These are phyloP conservation scores for Jamesozyma lodderae DNA, from an alignment of 805 yeast species.

Conservation along the genomic window DNA sequence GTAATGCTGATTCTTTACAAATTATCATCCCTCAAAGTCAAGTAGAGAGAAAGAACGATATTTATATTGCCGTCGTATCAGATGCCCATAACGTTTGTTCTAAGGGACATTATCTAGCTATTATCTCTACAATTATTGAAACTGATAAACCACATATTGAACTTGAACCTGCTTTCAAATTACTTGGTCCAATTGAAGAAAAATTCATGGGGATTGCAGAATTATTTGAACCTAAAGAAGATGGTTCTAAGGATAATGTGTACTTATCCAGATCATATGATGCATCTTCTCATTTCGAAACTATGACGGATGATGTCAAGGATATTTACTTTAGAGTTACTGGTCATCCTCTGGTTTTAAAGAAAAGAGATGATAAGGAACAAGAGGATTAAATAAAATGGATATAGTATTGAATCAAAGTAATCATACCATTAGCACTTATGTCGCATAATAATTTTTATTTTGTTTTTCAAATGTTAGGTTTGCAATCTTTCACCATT, in stretches of 20 bases:
- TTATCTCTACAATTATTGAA: slow-evolving; percentile 88
- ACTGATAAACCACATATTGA: slow-evolving; percentile 89
- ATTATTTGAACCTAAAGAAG: slow-evolving; percentile 74
- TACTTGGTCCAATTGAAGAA: slow-evolving; percentile 71
- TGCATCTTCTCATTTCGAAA: slow-evolving; percentile 89
- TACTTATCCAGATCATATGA: slow-evolving; percentile 86
- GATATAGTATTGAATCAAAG: no score
- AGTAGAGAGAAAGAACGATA: slow-evolving; percentile 85
- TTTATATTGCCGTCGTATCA: slow-evolving; percentile 85
- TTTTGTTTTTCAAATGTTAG: no score
- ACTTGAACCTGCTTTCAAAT: slow-evolving; percentile 85
- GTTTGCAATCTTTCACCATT: no score
- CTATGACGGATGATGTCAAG: slow-evolving; percentile 93
- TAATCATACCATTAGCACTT: no score
- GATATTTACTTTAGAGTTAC: slow-evolving; percentile 86
- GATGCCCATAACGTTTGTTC: slow-evolving; percentile 85
- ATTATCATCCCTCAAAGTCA: slow-evolving; percentile 95
- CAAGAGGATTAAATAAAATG: no score
- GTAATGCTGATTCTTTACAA: slow-evolving; percentile 81
- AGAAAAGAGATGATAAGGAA: slow-evolving; percentile 46
- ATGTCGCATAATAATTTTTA: no score
- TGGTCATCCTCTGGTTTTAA: slow-evolving; percentile 83
- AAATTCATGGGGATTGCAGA: slow-evolving; percentile 93
- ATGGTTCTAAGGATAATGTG: slow-evolving; percentile 72
- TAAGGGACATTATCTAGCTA: slow-evolving; percentile 83